Evolutionary conservation across 164 flowering plant genomes (phyloP).

Genomic region (Euptelea pleiosperma): DNA sequence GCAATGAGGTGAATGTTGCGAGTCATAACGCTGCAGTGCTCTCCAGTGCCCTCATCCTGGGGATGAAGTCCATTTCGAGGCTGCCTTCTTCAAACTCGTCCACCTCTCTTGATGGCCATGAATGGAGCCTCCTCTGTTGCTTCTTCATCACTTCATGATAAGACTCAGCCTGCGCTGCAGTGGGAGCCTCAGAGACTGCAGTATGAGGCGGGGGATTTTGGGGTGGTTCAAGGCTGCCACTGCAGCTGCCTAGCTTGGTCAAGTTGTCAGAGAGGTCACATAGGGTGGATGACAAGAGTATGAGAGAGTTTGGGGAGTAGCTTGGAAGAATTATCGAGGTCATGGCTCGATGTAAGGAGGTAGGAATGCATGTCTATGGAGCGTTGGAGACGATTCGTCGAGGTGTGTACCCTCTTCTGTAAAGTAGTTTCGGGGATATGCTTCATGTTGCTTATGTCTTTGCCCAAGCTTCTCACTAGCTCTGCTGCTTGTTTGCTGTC

Average conservation of each 20-base stretch:
- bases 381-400: conserved; percentile 61
- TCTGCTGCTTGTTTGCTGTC: conserved; percentile 64
- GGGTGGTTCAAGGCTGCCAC: neutral
- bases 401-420: conserved; percentile 49
- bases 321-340: conserved; percentile 29
- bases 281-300: conserved; percentile 31
- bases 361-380: conserved; percentile 65
- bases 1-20: conserved; percentile 59
- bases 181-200: neutral
- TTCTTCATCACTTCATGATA: conserved; percentile 27
- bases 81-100: conserved; percentile 26
- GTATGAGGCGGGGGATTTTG: neutral
- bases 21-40: conserved; percentile 56
- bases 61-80: conserved; percentile 11
- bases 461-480: conserved; percentile 59
- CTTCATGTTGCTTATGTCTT: conserved; percentile 61
- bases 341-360: conserved; percentile 43
- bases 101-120: conserved; percentile 38
- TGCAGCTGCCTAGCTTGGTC: neutral
- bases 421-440: conserved; percentile 34
- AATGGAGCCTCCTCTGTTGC: conserved; percentile 31
- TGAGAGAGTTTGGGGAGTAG: conserved; percentile 33
- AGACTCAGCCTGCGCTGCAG: conserved; percentile 11
- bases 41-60: conserved; percentile 35
- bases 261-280: conserved; percentile 21